Conservation (phyloP, 257 asterid genomes). For the Euphrasia confusa region DNA sequence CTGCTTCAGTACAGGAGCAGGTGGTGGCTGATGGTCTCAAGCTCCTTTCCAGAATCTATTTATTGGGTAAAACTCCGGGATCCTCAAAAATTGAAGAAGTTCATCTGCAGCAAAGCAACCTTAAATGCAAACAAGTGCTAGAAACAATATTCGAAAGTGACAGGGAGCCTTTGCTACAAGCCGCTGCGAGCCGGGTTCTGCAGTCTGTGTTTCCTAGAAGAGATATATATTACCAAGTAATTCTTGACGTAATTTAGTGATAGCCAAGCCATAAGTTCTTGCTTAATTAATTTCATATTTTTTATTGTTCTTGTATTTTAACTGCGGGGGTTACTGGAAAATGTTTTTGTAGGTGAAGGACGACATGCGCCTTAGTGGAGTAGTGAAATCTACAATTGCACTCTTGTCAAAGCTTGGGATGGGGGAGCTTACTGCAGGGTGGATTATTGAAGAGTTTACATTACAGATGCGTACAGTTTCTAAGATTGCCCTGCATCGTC, state of each 20-base stretch:
- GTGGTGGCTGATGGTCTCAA: constrained; percentile 94
- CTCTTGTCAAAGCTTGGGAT: constrained; percentile 77
- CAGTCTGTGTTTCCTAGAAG: constrained; percentile 80
- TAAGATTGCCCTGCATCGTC: constrained; percentile 89
- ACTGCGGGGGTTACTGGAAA: constrained; percentile 9
- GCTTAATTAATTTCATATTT: constrained; percentile 18
- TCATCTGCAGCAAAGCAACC: constrained; percentile 48
- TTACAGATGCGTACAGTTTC: constrained; percentile 98
- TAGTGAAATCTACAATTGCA: constrained; percentile 69
- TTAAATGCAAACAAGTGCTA: constrained; percentile 68
- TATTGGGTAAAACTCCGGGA: constrained; percentile 52
- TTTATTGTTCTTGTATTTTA: constrained; percentile 19
- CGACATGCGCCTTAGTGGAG: constrained; percentile 84
- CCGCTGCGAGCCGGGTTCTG: constrained; percentile 83
- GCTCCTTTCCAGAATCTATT: constrained; percentile 72
- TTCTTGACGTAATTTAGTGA: constrained; percentile 19
- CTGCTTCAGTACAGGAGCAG: constrained; percentile 85
- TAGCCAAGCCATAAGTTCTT: constrained; percentile 10
- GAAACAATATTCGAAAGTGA: constrained; percentile 89
- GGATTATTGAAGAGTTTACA: constrained; percentile 91
- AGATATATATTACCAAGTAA: constrained; percentile 90
- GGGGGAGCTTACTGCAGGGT: constrained; percentile 77
- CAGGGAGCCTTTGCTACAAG: constrained; percentile 77
- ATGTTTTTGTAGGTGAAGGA: constrained; percentile 69
- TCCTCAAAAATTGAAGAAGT: constrained; percentile 57